Evolutionary conservation across 2,329 filamentous ascomycete genomes (phyloP), one percentile per base, ranked within the genome.

Genomic region (Erysiphe pulchra): DNA sequence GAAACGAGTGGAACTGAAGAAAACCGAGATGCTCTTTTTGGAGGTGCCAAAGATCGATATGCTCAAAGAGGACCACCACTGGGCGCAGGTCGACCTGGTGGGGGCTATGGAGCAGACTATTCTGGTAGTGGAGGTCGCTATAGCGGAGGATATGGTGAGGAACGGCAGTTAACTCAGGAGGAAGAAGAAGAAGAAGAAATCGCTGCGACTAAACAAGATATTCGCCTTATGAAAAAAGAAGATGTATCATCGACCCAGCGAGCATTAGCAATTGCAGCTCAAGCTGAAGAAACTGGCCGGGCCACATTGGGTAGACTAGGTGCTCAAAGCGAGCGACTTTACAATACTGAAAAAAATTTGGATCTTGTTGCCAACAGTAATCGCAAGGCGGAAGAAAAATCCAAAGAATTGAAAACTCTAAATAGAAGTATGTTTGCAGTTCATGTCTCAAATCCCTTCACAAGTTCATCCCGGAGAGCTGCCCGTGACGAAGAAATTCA

Each of bases 391-490:
- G 77, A 85, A 53, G 82, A 86, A 52, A 80, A 82, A 54, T 79
- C 84, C 1, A 73, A 75, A 42, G 84, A 93, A 57, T 65, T 94
- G 34, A 87, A 87, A 64, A 82, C 73, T 1, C 66, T 92, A 44
- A 92, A 94, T 61, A 69, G 79, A 50, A 85, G 78, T 64, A 92
- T 94, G 84, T 93, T 93, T 56, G 80, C 82, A 5, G 72, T 86
- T 18, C 79, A 85, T 55, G 77, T 86, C 24, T 67, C 68, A 45
- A 84, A 84, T 54, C 79, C 79, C 0, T 83, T 93, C 58, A 90
- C 81, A 0, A 74, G 73, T 13, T 74, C 71, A 50, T 71, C 69
- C 52, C 71, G 77, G 40, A 70, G 69, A 28, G 66, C 68, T 46
- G 73, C 72, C 47, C 70, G 73, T 37, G 81, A 90, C 51, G 67